phyloP scores from a whole-genome alignment of 1,139 yeast species.

The Hanseniaspora uvarum region DNA sequence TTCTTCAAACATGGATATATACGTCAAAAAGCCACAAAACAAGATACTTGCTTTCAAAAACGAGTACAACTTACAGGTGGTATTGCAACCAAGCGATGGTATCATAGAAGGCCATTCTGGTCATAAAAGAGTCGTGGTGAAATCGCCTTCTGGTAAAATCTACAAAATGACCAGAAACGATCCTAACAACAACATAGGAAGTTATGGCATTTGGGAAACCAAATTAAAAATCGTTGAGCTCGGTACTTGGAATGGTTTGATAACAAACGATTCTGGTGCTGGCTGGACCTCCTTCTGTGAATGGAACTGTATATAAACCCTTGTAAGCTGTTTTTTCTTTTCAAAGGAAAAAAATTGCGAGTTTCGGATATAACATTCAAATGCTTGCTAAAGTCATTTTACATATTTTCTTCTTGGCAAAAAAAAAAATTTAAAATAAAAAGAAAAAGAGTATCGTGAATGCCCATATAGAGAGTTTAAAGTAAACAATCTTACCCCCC shows the following conservation, averaged over 20 bases:
- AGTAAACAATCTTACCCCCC: background rate
- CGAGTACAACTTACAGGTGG: constrained; percentile 53
- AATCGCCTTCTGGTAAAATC: constrained; percentile 75
- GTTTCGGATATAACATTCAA: too few species aligned
- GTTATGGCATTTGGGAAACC: constrained; percentile 47
- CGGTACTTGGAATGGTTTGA: constrained; percentile 78
- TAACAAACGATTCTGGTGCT: constrained; percentile 65
- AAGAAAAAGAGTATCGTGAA: too few species aligned
- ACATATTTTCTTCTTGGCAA: too few species aligned
- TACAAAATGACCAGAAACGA: constrained; percentile 48
- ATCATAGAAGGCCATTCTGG: constrained; percentile 30
- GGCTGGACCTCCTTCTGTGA: constrained; percentile 90
- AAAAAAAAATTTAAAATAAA: too few species aligned
- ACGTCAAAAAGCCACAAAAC: constrained; percentile 76
- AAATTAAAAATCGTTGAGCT: constrained; percentile 53
- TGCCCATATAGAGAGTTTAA: too few species aligned
- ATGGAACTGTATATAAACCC: constrained; percentile 52
- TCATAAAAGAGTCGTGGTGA: constrained; percentile 50
- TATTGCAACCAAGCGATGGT: constrained; percentile 56
- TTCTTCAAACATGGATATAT: constrained; percentile 62
- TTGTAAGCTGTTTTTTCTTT: background rate
- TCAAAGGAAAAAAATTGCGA: background rate
- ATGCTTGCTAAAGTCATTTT: too few species aligned
- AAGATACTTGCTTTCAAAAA: constrained; percentile 47
- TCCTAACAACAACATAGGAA: constrained; percentile 30